Evolutionary conservation across 169 alveolate genomes (phyloP).

Genomic region (Plasmodium inui): DNA sequence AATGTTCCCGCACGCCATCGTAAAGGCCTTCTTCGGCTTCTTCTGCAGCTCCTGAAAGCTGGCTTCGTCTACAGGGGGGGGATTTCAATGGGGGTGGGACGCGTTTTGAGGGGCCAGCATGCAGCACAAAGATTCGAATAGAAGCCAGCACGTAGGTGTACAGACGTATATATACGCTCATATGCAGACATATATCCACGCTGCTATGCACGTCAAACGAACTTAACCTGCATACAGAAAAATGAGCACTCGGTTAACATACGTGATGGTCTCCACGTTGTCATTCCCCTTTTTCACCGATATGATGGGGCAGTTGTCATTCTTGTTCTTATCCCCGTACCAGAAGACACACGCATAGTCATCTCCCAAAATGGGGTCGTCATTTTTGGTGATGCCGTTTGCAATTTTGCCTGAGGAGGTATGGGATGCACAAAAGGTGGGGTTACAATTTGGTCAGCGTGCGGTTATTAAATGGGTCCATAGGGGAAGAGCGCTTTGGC

Average conservation of each 20-base stretch:
- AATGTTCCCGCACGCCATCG: conserved; percentile 91
- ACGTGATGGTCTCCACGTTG: conserved; percentile 86
- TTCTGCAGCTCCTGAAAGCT: conserved; percentile 90
- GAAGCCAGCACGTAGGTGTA: not conserved
- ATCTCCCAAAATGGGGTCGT: conserved; percentile 92
- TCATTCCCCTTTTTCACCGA: conserved; percentile 89
- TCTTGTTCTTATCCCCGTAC: conserved; percentile 88
- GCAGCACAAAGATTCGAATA: not conserved
- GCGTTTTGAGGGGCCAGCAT: not conserved
- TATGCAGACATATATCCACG: not conserved
- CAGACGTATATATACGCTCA: not conserved
- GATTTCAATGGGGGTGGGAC: not conserved
- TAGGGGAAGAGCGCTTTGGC: not conserved
- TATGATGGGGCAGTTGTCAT: conserved; percentile 90
- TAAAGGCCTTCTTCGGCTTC: conserved; percentile 89
- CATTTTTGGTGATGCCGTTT: conserved; percentile 85
- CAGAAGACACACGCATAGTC: conserved; percentile 91
- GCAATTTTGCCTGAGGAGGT: conserved; percentile 87
- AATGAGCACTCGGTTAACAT: conserved; percentile 91
- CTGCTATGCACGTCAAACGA: not conserved
- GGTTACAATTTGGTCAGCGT: not conserved
- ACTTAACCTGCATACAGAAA: conserved; percentile 90
- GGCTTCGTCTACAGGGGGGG: conserved; percentile 87
- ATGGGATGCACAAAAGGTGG: not conserved
- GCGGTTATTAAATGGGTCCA: not conserved